Base-by-base conservation (phyloP, 1,139 yeast species). In the Magnusiomyces sp. region DNA sequence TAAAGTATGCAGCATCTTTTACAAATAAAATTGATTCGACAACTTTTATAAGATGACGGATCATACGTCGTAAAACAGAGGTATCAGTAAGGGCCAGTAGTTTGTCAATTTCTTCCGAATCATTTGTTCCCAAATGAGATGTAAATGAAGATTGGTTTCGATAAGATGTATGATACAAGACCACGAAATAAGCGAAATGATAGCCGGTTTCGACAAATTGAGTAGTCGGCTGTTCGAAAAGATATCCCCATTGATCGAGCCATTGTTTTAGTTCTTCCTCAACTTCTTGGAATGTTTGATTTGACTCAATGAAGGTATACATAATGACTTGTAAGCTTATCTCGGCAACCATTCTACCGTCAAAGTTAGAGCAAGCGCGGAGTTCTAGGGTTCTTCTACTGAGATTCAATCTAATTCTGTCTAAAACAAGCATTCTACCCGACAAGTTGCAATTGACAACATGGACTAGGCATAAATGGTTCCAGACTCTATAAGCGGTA, bases 341-440 rank as follows among this genome's bases (percentile, higher is more conserved):
- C 64, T 86, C 95, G 49, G 90, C 83, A 14, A 85, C 83, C 81
- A 86, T 84, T 54, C 95, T 68, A 13, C 89, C 90, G 62, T 86
- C 95, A 61, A 86, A 86, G 59, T 83, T 83, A 2, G 92, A 83
- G 0, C 92, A 80, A 43, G 78, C 72, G 1, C 81, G 73, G 39
- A 83, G 68, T 40, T 81, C 79, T 45, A 83, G 68, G 1, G 83
- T 76, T 7, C 83, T 73, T 20, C 79, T 73, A 53, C 89, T 81
- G 56, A 79, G 76, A 55, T 77, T 80, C 47, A 84, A 65, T 52
- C 90, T 69, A 37, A 76, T 71, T 55, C 79, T 83, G 61, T 84
- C 92, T 7, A 85, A 67, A n/a, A 83, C 71, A 58, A 90, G 81
- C 76, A 80, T 80, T 56, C 92, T 68, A 0, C 95, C 95, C 1